These are phyloP conservation scores for Pseudogymnoascus sp. DNA, from an alignment of 2,329 filamentous ascomycete genomes.

Conservation along the genomic window DNA sequence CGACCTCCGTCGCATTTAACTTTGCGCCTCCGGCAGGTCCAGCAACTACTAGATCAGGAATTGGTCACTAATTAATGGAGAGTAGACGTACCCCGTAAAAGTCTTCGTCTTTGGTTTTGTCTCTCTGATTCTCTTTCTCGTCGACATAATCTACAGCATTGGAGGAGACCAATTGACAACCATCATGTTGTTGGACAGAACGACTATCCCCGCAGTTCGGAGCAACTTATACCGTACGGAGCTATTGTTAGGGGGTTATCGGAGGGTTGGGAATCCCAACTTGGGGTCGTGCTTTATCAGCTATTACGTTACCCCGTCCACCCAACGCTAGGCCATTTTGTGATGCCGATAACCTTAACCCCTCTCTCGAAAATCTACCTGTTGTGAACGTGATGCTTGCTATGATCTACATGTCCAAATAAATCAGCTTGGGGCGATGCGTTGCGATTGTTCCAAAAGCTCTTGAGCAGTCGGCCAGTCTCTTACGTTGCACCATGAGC, in stretches of 20 bases:
- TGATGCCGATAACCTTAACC: not conserved
- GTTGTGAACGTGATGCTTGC: not conserved
- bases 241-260: too few species aligned
- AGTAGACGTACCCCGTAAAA: not conserved
- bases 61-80: not conserved
- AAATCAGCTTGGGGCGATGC: not conserved
- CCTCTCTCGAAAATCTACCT: not conserved
- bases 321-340: not conserved
- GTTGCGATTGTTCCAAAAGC: too few species aligned
- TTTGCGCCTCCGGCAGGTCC: slow-evolving; percentile 10
- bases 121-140: not conserved
- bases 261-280: too few species aligned
- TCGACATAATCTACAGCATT: not conserved
- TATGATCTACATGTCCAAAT: not conserved
- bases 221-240: too few species aligned
- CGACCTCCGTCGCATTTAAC: slow-evolving; percentile 13
- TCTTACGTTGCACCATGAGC: too few species aligned
- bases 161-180: not conserved
- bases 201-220: not conserved
- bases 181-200: not conserved
- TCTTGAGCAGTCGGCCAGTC: too few species aligned
- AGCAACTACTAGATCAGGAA: not conserved
- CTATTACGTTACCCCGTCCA: not conserved
- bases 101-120: not conserved
- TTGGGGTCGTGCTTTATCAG: not conserved